Evolutionary conservation across 148 eudicot species (phyloP), one percentile per base, ranked within the genome.

Genomic region (Spergularia bocconei): DNA sequence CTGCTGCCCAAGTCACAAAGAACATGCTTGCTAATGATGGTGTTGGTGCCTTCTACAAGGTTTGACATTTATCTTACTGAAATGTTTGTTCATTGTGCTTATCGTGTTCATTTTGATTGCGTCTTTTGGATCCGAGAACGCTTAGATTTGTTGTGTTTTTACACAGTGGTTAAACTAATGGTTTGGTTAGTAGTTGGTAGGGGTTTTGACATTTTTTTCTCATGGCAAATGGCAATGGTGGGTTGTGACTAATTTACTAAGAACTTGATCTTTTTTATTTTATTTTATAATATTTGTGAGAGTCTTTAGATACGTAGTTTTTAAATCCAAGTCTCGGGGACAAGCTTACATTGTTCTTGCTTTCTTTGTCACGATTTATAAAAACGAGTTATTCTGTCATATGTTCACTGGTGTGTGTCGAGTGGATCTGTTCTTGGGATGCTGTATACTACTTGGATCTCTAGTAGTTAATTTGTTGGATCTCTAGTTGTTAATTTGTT

Each of bases 21-120:
- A 90, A 61, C 85, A 95, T 95, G 96, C 91, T 95, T 53, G 85
- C 86, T 75, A 91, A 87, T 76, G 92, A 95, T 19, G 98, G 98
- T 8, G n/a, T 95, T 83, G 93, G 91, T 61, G 91, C 98, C 59
- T 95, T 95, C 72, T 95, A 95, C 86, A 90, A 95, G 90, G 98
- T 93, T 71, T 78, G 86, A 7, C 72, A 57, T 62, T 23, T 16
- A 13, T 59, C 62, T 14, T 47, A 3, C 13, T 79, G 63, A n/a
- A 13, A 17, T 21, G 13, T 17, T 11, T 44, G 9, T 75, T 25
- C 7, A 44, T 10, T 10, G 6, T 63, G 8, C 41, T 25, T 14
- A 15, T 44, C 0, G 5, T 21, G 0, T 33, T 63, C 38, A 19
- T 20, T n/a, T 51, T 51, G 47, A 14, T 36, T 39, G 25, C 25